These are phyloP conservation scores for Diplodia scrobiculata DNA, from an alignment of 2,329 filamentous ascomycete species.

Conservation along the genomic window DNA sequence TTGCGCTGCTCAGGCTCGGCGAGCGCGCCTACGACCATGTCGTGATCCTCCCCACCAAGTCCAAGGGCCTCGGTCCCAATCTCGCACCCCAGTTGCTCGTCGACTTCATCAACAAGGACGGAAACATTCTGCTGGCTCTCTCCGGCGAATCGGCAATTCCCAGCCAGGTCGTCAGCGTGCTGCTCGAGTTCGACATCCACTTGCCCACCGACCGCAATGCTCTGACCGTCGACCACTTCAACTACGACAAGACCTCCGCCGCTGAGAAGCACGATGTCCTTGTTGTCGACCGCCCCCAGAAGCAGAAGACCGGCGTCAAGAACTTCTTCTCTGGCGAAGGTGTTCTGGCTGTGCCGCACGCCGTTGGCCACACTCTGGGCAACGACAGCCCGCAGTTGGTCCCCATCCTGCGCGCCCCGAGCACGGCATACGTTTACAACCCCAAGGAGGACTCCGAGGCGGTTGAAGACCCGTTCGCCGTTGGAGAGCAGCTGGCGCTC, in stretches of 20 bases:
- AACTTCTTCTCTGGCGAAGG: constrained; percentile 73
- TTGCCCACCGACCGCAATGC: constrained; percentile 84
- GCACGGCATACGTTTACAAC: constrained; percentile 90
- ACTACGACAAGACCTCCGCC: constrained; percentile 77
- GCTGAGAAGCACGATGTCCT: constrained; percentile 86
- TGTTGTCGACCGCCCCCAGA: constrained; percentile 68
- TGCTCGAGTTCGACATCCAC: constrained; percentile 84
- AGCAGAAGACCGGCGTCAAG: constrained; percentile 68
- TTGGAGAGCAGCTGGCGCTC: constrained; percentile 78
- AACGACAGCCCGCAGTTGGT: constrained; percentile 72
- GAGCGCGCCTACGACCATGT: constrained; percentile 90
- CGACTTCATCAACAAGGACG: constrained; percentile 86
- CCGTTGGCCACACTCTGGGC: constrained; percentile 79
- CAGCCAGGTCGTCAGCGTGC: constrained; percentile 72
- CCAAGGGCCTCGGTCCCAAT: constrained; percentile 88
- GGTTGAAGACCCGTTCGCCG: constrained; percentile 81
- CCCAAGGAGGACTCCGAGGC: constrained; percentile 76
- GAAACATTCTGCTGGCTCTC: constrained; percentile 86
- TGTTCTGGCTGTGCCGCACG: constrained; percentile 77
- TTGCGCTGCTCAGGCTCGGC: constrained; percentile 81
- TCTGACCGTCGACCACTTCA: constrained; percentile 92
- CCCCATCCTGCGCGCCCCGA: constrained; percentile 78
- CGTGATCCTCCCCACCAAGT: constrained; percentile 81
- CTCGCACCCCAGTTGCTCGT: constrained; percentile 83
- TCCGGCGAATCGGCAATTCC: constrained; percentile 71